A percentile compares a stretch with the other conserved stretches of the same genome.
Evolutionary conservation across 106 monocot genomes (phyloP).

Genomic region (Phalaenopsis equestris): DNA sequence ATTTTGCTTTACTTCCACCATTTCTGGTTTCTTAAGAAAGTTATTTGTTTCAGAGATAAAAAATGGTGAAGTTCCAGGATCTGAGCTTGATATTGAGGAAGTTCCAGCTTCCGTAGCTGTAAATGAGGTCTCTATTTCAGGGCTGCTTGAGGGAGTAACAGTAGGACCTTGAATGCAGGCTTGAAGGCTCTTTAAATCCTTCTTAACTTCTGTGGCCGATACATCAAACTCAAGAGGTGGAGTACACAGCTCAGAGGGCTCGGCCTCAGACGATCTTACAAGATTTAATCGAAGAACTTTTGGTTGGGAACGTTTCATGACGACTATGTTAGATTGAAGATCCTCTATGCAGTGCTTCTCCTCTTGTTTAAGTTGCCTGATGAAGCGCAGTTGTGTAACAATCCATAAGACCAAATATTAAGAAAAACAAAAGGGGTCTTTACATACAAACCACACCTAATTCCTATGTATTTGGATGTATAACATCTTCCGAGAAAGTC

Average conservation of each 20-base stretch:
- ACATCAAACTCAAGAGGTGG: slow-evolving; percentile 17
- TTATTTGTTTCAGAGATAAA: slow-evolving; percentile 38
- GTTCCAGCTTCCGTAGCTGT: slow-evolving; percentile 67
- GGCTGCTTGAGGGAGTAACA: slow-evolving; percentile 76
- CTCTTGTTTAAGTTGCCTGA: slow-evolving; percentile 83
- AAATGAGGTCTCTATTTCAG: slow-evolving; percentile 68
- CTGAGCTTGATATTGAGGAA: slow-evolving; percentile 79
- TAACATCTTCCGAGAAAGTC: too few species aligned
- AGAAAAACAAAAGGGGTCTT: too few species aligned
- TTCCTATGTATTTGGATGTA: too few species aligned
- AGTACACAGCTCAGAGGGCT: slow-evolving; percentile 18
- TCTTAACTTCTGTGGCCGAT: slow-evolving; percentile 14
- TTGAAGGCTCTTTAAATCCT: slow-evolving; percentile 13
- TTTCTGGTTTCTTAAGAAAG: slow-evolving; percentile 23
- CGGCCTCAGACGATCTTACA: slow-evolving; percentile 51
- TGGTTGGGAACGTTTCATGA: slow-evolving; percentile 84
- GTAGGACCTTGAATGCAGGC: slow-evolving; percentile 30
- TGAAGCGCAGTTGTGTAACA: not conserved
- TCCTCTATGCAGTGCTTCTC: slow-evolving; percentile 82
- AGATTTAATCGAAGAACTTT: slow-evolving; percentile 91
- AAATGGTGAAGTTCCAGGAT: slow-evolving; percentile 75
- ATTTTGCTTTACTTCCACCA: slow-evolving; percentile 10
- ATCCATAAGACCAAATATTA: not conserved
- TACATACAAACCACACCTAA: too few species aligned
- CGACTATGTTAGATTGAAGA: slow-evolving; percentile 89